Evolutionary conservation across 139 green algal species (phyloP).

Genomic region (Coelastrella sp.): DNA sequence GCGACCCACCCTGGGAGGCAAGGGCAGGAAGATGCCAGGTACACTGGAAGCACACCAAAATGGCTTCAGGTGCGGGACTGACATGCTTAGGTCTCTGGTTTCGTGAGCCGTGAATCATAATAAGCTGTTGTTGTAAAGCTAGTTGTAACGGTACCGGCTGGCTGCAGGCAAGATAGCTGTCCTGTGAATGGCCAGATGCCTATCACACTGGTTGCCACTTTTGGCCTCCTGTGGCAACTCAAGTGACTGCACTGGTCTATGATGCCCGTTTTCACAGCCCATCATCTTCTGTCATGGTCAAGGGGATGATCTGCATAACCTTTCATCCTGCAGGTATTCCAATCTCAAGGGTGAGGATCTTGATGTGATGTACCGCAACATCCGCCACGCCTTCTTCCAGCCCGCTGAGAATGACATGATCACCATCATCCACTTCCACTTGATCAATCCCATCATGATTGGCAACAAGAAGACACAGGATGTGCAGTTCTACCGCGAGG

Average conservation of each 20-base stretch:
- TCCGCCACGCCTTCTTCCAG: constrained; percentile 98
- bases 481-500: constrained; percentile 97
- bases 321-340: constrained; percentile 84
- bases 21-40: constrained; percentile 93
- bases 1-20: constrained; percentile 87
- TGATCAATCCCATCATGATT: constrained; percentile 99
- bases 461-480: constrained; percentile 99
- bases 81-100: no score
- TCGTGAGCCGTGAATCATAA: no score
- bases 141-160: no score
- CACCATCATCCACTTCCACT: constrained; percentile 98
- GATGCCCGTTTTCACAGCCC: no score
- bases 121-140: no score
- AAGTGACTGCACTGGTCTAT: no score
- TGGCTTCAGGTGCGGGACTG: constrained; percentile 91
- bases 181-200: no score
- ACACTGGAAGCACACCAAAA: constrained; percentile 96
- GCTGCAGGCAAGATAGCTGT: no score
- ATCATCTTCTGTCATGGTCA: no score
- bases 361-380: constrained; percentile 98
- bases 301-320: neutral
- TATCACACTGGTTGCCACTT: no score
- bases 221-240: no score
- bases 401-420: constrained; percentile 98
- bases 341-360: constrained; percentile 88